A percentile compares a stretch with the other conserved stretches of the same genome.
Evolutionary conservation across 2,329 filamentous ascomycete species (phyloP).

Genomic region (Trichophyton verrucosum): DNA sequence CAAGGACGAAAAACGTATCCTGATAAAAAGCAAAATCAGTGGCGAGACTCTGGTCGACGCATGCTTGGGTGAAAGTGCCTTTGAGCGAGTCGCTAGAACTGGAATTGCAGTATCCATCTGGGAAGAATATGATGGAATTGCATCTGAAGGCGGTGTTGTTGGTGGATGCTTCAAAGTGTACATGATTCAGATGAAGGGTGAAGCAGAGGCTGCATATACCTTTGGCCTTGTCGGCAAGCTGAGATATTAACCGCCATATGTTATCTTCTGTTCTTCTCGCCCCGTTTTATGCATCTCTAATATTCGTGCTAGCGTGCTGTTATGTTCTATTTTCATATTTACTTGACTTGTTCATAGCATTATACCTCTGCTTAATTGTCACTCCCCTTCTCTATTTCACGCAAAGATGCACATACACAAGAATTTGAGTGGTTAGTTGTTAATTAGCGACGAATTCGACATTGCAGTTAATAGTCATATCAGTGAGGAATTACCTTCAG

Average conservation of each 20-base stretch:
- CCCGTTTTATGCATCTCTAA: background rate
- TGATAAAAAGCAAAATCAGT: slow-evolving; percentile 59
- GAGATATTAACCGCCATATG: slow-evolving; percentile 33
- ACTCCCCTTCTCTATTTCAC: background rate
- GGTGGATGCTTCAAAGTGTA: slow-evolving; percentile 47
- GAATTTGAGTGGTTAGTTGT: background rate
- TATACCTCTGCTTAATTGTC: background rate
- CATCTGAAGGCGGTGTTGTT: slow-evolving; percentile 46
- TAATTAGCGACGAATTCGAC: too few species aligned
- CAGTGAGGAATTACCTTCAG: too few species aligned
- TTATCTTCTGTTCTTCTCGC: background rate
- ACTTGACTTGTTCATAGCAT: background rate
- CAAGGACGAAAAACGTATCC: slow-evolving; percentile 69
- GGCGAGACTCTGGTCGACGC: slow-evolving; percentile 64
- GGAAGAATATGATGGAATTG: slow-evolving; percentile 56
- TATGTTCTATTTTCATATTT: background rate
- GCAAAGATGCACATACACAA: background rate
- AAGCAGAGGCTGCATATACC: slow-evolving; percentile 43
- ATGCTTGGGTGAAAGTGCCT: slow-evolving; percentile 70
- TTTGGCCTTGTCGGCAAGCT: slow-evolving; percentile 43
- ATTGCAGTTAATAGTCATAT: too few species aligned
- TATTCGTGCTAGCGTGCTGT: background rate
- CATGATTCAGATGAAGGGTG: slow-evolving; percentile 51
- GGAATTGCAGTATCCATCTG: slow-evolving; percentile 84
- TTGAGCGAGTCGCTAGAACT: slow-evolving; percentile 68